Conservation (phyloP, 2,329 filamentous ascomycete genomes). For the Alternaria infectoria region DNA sequence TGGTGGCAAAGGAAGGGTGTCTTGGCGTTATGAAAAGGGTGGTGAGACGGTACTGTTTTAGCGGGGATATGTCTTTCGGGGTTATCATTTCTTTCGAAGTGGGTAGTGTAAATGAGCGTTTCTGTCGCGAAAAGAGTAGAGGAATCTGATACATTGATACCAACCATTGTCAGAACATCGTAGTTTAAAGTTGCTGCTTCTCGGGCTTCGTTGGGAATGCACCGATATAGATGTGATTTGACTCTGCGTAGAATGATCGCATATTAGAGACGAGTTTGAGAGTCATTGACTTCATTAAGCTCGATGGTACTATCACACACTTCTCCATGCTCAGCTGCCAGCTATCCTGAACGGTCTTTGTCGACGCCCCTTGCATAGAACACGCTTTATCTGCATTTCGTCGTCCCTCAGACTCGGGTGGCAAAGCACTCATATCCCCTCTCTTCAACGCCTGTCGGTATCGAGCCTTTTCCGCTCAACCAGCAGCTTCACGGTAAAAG, state of each 20-base stretch:
- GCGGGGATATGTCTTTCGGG: not conserved
- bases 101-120: not conserved
- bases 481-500: constrained; percentile 50
- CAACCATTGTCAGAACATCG: not conserved
- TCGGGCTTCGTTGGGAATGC: not conserved
- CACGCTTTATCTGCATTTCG: not conserved
- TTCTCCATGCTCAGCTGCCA: not conserved
- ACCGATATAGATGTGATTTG: not conserved
- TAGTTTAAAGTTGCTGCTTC: too few relatives aligned
- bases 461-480: constrained; percentile 20
- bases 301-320: not conserved
- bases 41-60: not conserved
- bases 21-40: not conserved
- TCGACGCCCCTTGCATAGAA: accelerated
- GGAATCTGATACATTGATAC: not conserved
- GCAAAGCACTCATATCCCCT: not conserved
- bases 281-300: not conserved
- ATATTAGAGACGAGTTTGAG: not conserved
- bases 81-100: not conserved
- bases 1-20: not conserved
- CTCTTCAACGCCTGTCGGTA: not conserved
- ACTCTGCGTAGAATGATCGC: not conserved
- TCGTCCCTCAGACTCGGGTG: not conserved
- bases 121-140: not conserved
- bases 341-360: accelerated